A percentile compares a stretch with the other conserved stretches of the same genome.
Evolutionary conservation across 345 rosid genomes (phyloP).

Genomic region (Gynandropsis gynandra): DNA sequence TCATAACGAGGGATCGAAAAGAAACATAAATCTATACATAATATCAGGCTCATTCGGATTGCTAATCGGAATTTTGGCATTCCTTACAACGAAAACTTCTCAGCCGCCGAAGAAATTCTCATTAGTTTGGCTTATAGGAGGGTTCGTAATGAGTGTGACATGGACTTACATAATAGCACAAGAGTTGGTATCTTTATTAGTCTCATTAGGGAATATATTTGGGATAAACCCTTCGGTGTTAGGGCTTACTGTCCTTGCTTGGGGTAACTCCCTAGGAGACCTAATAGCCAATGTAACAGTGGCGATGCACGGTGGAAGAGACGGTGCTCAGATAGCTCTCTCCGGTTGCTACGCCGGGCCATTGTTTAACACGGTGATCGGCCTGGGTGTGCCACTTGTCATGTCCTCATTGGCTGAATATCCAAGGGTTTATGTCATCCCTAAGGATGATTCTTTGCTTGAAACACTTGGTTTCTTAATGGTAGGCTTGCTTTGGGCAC

Average conservation of each 20-base stretch:
- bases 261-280: conserved; percentile 95
- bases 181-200: conserved; percentile 70
- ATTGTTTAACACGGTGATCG: conserved; percentile 64
- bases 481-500: conserved; percentile 74
- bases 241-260: conserved; percentile 76
- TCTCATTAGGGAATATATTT: conserved; percentile 54
- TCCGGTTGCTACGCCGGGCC: conserved; percentile 93
- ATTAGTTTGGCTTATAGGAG: conserved; percentile 71
- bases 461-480: conserved; percentile 64
- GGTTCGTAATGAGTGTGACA: conserved; percentile 76
- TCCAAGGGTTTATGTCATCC: conserved; percentile 43
- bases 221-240: conserved; percentile 64
- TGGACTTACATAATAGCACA: conserved; percentile 87
- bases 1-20: conserved; percentile 22
- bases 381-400: conserved; percentile 66
- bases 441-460: conserved; percentile 46
- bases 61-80: conserved; percentile 47
- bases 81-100: conserved; percentile 38
- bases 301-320: conserved; percentile 57
- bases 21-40: conserved; percentile 34
- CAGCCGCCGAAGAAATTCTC: conserved; percentile 57
- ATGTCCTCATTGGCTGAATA: conserved; percentile 45
- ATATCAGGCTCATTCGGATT: conserved; percentile 40
- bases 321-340: conserved; percentile 71
- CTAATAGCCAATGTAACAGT: conserved; percentile 61